Conservation (phyloP, 2,329 filamentous ascomycete species). For the Fusarium sarcochroum region DNA sequence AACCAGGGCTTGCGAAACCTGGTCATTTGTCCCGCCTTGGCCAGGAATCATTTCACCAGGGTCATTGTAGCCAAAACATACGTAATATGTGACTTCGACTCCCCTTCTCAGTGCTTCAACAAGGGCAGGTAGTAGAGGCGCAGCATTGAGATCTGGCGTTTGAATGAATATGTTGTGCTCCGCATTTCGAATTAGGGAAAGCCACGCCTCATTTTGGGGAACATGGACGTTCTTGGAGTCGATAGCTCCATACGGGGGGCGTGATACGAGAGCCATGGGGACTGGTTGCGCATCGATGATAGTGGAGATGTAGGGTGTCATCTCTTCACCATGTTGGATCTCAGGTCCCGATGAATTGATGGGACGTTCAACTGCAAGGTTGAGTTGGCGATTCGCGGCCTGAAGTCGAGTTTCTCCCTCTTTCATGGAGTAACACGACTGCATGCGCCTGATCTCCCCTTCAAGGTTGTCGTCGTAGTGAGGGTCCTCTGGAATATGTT, state of each 20-base stretch:
- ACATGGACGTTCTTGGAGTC: conserved; percentile 72
- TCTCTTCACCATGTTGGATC: conserved; percentile 64
- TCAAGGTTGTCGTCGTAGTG: conserved; percentile 75
- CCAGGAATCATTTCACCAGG: conserved; percentile 80
- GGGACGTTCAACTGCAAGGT: conserved; percentile 68
- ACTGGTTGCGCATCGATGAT: conserved; percentile 63
- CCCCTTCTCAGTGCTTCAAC: conserved; percentile 75
- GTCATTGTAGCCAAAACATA: conserved; percentile 86
- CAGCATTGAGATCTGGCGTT: conserved; percentile 82
- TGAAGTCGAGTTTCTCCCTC: conserved; percentile 67
- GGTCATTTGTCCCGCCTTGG: conserved; percentile 83
- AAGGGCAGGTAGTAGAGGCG: conserved; percentile 74
- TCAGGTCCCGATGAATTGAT: conserved; percentile 69
- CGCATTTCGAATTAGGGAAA: conserved; percentile 78
- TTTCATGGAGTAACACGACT: conserved; percentile 67
- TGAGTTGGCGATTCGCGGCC: conserved; percentile 75
- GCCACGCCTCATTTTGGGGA: conserved; percentile 83
- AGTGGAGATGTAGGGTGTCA: conserved; percentile 74
- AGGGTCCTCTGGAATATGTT: conserved; percentile 70
- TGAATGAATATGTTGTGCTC: conserved; percentile 79
- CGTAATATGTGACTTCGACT: conserved; percentile 76
- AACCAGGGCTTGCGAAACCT: conserved; percentile 74
- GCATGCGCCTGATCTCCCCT: conserved; percentile 73
- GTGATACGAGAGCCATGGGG: conserved; percentile 80
- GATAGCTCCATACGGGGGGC: conserved; percentile 75